Evolutionary conservation across 371 early-diverging fungal genomes (phyloP).

Genomic region (Basidiobolus meristosporus): DNA sequence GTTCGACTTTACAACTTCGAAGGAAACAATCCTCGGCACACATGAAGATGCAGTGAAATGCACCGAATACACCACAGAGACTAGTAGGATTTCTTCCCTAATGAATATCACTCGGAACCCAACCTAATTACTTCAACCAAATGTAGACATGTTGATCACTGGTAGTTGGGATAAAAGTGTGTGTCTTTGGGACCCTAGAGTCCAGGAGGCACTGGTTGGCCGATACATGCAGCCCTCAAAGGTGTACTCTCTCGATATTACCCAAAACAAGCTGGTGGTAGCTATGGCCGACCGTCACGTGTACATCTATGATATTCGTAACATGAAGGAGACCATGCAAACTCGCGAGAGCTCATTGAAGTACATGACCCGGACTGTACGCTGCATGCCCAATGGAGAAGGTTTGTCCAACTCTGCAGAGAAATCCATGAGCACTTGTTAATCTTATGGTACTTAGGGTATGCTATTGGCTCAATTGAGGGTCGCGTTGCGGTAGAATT

Average conservation of each 20-base stretch:
- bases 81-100: slow-evolving; percentile 13
- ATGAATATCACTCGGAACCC: slow-evolving; percentile 1
- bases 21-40: slow-evolving; percentile 18
- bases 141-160: slow-evolving; percentile 34
- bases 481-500: slow-evolving; percentile 89
- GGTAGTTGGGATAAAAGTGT: slow-evolving; percentile 86
- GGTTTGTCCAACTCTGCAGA: slow-evolving; percentile 12
- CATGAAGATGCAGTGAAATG: slow-evolving; percentile 39
- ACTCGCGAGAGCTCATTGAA: slow-evolving; percentile 58
- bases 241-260: slow-evolving; percentile 64
- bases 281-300: slow-evolving; percentile 64
- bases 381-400: slow-evolving; percentile 63
- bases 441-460: slow-evolving; percentile 18
- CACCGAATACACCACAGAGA: slow-evolving; percentile 33
- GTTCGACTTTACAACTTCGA: slow-evolving; percentile 23
- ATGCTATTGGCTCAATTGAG: slow-evolving; percentile 77
- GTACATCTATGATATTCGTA: slow-evolving; percentile 64
- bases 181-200: slow-evolving; percentile 46
- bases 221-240: slow-evolving; percentile 33
- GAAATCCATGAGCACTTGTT: neutral
- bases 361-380: slow-evolving; percentile 61
- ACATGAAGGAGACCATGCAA: slow-evolving; percentile 52
- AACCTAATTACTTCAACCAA: slow-evolving; percentile 2
- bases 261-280: slow-evolving; percentile 48
- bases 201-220: slow-evolving; percentile 10